Conservation (phyloP, 495 filamentous ascomycete species). For the Cercophora sp. region DNA sequence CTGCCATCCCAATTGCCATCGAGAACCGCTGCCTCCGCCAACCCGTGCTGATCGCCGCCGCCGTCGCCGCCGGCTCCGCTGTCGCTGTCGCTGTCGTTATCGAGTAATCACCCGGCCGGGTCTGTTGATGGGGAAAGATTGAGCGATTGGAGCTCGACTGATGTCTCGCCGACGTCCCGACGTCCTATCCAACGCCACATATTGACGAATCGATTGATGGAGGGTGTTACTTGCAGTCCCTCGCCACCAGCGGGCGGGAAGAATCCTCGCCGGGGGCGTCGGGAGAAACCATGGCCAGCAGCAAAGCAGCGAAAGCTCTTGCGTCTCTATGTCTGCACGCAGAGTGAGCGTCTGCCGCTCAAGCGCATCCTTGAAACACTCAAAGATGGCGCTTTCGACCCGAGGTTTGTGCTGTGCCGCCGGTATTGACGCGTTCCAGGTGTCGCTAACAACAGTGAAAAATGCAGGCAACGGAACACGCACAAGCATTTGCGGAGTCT, state of each 20-base stretch:
- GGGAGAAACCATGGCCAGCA: conserved; percentile 33
- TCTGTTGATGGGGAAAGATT: conserved; percentile 4
- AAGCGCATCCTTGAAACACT: conserved; percentile 30
- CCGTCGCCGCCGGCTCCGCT: neutral
- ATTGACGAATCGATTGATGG: conserved; percentile 16
- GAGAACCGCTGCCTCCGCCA: neutral
- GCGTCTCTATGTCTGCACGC: conserved; percentile 32
- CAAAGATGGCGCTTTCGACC: conserved; percentile 31
- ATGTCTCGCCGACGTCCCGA: conserved; percentile 8
- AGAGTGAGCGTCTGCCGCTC: conserved; percentile 32
- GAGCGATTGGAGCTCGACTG: conserved; percentile 5
- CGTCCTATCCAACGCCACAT: neutral
- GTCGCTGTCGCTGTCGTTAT: neutral
- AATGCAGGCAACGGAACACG: conserved; percentile 29
- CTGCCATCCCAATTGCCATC: neutral
- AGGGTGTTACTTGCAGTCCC: conserved; percentile 14
- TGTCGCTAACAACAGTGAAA: neutral
- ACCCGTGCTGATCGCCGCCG: neutral
- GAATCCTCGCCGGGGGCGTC: conserved; percentile 26
- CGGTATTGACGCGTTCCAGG: neutral
- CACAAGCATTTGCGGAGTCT: conserved; percentile 32
- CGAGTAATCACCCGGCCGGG: too few relatives aligned
- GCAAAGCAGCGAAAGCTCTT: conserved; percentile 31
- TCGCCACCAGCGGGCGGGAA: conserved; percentile 19
- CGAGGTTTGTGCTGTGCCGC: conserved; percentile 20